Conservation (phyloP, 2,329 filamentous ascomycete genomes). For the Aspergillus alliaceus region DNA sequence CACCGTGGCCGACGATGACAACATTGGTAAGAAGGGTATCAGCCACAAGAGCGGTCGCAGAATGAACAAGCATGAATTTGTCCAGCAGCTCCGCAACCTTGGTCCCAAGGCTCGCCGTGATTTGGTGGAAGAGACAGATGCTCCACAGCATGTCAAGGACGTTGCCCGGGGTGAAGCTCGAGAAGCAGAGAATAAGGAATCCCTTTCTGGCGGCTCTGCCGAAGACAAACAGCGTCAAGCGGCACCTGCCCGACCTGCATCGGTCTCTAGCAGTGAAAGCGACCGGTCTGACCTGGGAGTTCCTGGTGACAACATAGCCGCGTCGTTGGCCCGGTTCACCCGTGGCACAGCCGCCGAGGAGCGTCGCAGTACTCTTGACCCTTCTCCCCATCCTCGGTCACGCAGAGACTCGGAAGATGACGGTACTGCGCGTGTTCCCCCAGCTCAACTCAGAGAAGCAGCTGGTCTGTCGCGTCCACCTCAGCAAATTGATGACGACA, state of each 20-base stretch:
- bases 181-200: constrained; percentile 25
- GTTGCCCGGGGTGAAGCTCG: constrained; percentile 34
- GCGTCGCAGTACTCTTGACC: constrained; percentile 37
- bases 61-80: constrained; percentile 66
- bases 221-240: constrained; percentile 14
- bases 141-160: constrained; percentile 40
- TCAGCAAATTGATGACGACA: constrained; percentile 34
- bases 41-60: constrained; percentile 54
- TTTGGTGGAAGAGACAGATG: constrained; percentile 43
- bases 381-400: constrained; percentile 22
- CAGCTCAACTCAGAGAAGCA: constrained; percentile 34
- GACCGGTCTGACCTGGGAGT: constrained; percentile 24
- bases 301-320: constrained; percentile 37
- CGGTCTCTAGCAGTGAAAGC: constrained; percentile 27
- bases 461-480: constrained; percentile 29
- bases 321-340: constrained; percentile 38
- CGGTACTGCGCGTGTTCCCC: constrained; percentile 44
- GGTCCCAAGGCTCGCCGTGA: constrained; percentile 59
- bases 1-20: constrained; percentile 53
- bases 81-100: constrained; percentile 60
- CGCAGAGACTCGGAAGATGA: constrained; percentile 44
- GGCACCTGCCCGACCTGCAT: constrained; percentile 12
- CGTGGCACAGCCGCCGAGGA: constrained; percentile 38
- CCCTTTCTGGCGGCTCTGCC: constrained; percentile 15
- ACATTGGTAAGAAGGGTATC: constrained; percentile 36